These are phyloP conservation scores for Sporothrix variecibatus DNA, from an alignment of 2,329 filamentous ascomycete genomes.

Conservation along the genomic window DNA sequence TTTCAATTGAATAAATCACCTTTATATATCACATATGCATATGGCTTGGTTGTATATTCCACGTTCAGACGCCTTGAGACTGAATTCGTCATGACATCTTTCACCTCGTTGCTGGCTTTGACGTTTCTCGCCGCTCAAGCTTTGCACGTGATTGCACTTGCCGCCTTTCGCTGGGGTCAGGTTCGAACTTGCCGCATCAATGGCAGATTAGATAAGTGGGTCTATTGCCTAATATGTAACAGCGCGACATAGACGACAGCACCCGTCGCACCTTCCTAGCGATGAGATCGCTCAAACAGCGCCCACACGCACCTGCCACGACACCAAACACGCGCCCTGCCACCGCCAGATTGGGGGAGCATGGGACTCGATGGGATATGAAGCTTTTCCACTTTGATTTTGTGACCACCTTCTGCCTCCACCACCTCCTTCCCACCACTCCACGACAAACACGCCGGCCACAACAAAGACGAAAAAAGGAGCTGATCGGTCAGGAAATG, in stretches of 20 bases:
- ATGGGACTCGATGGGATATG: not conserved
- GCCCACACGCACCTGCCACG: conserved; percentile 15
- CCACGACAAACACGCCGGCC: not conserved
- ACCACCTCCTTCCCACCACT: not conserved
- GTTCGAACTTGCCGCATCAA: not conserved
- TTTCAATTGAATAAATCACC: not conserved
- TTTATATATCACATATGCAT: not conserved
- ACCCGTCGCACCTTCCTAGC: not conserved
- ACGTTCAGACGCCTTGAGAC: not conserved
- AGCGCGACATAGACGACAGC: not conserved
- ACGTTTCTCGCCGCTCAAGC: not conserved
- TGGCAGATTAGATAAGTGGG: conserved; percentile 5
- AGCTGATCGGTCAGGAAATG: not conserved
- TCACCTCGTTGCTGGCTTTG: not conserved
- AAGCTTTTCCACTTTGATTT: conserved; percentile 12
- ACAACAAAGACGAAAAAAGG: not conserved
- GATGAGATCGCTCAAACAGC: not conserved
- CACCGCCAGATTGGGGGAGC: not conserved
- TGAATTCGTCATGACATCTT: not conserved
- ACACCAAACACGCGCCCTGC: conserved; percentile 1
- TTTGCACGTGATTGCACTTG: conserved; percentile 14
- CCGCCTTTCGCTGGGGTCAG: not conserved
- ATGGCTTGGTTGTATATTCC: not conserved
- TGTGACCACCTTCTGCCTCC: conserved; percentile 1
- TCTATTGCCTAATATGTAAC: conserved; percentile 7